Percentiles rank a stretch among this genome's conserved stretches.
Evolutionary conservation across 371 early-diverging fungal genomes (phyloP).

Genomic region (Catenaria anguillulae): DNA sequence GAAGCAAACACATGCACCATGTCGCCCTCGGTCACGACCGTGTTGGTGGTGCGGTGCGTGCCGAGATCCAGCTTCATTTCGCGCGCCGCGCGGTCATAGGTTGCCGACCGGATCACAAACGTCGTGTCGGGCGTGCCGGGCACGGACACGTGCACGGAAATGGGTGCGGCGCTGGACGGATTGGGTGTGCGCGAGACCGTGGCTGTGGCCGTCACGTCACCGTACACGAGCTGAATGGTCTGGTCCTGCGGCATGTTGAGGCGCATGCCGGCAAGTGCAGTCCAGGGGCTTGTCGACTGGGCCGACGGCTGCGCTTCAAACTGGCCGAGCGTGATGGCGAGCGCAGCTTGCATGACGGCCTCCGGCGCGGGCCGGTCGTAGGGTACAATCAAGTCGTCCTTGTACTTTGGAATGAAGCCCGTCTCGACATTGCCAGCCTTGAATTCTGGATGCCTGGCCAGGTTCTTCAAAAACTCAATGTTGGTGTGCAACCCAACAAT

Average conservation of each 20-base stretch:
- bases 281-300: constrained; percentile 13
- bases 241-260: constrained; percentile 12
- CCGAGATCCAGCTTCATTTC: constrained; percentile 40
- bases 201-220: constrained; percentile 12
- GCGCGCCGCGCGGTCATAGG: constrained; percentile 8
- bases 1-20: constrained; percentile 49
- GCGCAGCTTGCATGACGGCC: constrained; percentile 54
- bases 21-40: constrained; percentile 41
- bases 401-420: constrained; percentile 62
- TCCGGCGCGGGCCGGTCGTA: constrained; percentile 27
- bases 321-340: constrained; percentile 38
- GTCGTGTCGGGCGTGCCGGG: neutral
- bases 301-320: neutral
- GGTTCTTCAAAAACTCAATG: constrained; percentile 68
- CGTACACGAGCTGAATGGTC: neutral
- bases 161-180: too few relatives aligned
- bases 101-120: neutral
- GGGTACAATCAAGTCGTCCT: neutral
- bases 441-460: constrained; percentile 68
- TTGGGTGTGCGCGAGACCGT: neutral
- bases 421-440: constrained; percentile 82
- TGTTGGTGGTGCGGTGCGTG: constrained; percentile 34
- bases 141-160: too few relatives aligned
- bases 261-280: constrained; percentile 12
- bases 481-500: constrained; percentile 84